phyloP scores from a whole-genome alignment of 1,284 basidiomycete species.

The Cryptococcus sp. region DNA sequence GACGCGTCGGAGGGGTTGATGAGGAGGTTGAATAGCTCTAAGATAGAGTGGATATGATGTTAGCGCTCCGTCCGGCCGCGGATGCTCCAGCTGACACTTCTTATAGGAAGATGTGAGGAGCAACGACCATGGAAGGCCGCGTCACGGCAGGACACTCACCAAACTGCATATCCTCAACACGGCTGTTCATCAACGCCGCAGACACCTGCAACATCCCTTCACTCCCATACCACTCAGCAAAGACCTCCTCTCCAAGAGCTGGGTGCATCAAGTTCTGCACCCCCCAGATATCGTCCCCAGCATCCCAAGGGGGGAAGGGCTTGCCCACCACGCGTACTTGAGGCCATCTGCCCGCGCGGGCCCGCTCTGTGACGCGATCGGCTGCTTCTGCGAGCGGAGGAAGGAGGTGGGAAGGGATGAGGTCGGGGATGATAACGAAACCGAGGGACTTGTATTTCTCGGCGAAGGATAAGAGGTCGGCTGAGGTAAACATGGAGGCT shows the following conservation, averaged over 20 bases:
- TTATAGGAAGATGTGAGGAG: too few species aligned
- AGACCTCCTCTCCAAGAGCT: slow-evolving; percentile 59
- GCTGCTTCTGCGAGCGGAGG: slow-evolving; percentile 57
- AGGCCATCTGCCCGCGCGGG: slow-evolving; percentile 64
- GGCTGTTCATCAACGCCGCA: slow-evolving; percentile 58
- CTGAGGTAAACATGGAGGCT: background rate
- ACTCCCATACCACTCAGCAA: slow-evolving; percentile 67
- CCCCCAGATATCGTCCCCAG: slow-evolving; percentile 66
- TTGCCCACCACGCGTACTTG: slow-evolving; percentile 71
- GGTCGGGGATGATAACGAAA: slow-evolving; percentile 64
- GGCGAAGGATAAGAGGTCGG: background rate
- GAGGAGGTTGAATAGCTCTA: slow-evolving; percentile 76
- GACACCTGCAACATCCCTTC: slow-evolving; percentile 56
- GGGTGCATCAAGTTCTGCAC: slow-evolving; percentile 78
- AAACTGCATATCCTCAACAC: slow-evolving; percentile 62
- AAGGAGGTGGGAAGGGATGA: slow-evolving; percentile 56
- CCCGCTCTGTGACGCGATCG: slow-evolving; percentile 56
- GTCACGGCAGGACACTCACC: slow-evolving; percentile 57
- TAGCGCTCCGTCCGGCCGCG: background rate
- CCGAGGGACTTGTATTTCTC: slow-evolving; percentile 63
- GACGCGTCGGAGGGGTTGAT: slow-evolving; percentile 66
- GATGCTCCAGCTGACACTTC: too few species aligned
- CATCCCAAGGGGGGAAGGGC: slow-evolving; percentile 73
- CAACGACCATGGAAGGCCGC: too few species aligned
- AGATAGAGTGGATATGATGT: slow-evolving; percentile 14